Percentiles rank a stretch among this genome's conserved stretches.
These are phyloP conservation scores for Ophiostoma quercus DNA, from an alignment of 2,329 filamentous ascomycete species.

Conservation along the genomic window DNA sequence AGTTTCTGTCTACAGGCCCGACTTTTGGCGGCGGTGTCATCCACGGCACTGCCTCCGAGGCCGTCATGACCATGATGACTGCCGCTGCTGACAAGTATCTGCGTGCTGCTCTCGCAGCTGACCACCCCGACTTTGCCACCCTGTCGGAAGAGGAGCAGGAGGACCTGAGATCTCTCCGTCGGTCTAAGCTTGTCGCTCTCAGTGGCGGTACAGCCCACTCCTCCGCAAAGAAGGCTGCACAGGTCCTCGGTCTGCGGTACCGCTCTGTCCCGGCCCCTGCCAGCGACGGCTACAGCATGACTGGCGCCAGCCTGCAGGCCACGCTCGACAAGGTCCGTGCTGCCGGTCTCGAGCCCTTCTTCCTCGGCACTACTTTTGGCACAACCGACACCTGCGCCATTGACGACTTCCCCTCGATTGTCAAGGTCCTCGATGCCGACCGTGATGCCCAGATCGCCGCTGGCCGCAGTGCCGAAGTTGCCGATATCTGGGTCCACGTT, in stretches of 20 bases:
- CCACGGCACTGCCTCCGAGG: conserved; percentile 84
- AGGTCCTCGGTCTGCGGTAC: conserved; percentile 80
- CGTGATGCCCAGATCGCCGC: conserved; percentile 25
- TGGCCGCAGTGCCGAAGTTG: conserved; percentile 26
- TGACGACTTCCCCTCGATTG: conserved; percentile 72
- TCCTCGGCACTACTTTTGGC: conserved; percentile 75
- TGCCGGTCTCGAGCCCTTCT: conserved; percentile 77
- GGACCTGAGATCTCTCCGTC: conserved; percentile 61
- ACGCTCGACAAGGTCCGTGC: conserved; percentile 61
- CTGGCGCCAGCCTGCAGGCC: conserved; percentile 54
- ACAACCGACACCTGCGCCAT: conserved; percentile 85
- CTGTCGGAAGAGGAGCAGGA: conserved; percentile 51
- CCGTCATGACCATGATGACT: conserved; percentile 78
- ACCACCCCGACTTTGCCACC: conserved; percentile 36
- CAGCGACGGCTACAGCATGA: conserved; percentile 64
- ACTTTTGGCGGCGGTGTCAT: conserved; percentile 82
- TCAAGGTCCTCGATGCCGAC: conserved; percentile 40
- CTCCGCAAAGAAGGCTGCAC: conserved; percentile 79
- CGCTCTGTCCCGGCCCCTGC: conserved; percentile 59
- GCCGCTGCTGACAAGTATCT: conserved; percentile 79
- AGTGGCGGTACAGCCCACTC: conserved; percentile 77
- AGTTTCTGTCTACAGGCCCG: conserved; percentile 67
- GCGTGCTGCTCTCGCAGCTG: conserved; percentile 35
- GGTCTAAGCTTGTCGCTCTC: conserved; percentile 71
- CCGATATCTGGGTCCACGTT: conserved; percentile 80